Base-by-base conservation (phyloP, 345 rosid species). In the Heritiera littoralis region DNA sequence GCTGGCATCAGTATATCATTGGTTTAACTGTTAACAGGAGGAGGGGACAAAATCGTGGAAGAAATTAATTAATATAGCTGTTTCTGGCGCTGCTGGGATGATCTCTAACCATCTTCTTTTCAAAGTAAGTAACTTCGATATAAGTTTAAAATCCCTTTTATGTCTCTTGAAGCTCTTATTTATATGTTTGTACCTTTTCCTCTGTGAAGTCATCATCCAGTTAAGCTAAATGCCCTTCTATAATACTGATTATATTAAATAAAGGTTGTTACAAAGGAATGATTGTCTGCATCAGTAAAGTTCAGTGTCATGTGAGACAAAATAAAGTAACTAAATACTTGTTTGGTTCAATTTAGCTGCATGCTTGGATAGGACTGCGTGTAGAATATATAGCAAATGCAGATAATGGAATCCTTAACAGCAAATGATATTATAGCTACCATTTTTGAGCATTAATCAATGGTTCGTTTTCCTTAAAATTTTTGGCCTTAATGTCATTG, bases 51-150 rank as follows among this genome's bases (percentile, higher is more conserved):
- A 83, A 86, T 81, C 94, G 75, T 95, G 98, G 99, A 92, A 93
- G 88, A 95, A 92, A 85, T 51, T 88, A 60, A 86, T 95, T 51
- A 90, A 84, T 77, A 84, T 95, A 40, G 89, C 95, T 20, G 97
- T 95, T 9, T 95, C 99, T 66, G 99, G 98, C 75, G 98, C 97
- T 74, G 98, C 99, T 79, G 99, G 99, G 55, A 95, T 89, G 97
- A 95, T 95, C 30, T 86, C 99, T 20, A 93, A 95, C 80, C 98
- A 95, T 80, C 91, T 95, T 66, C 96, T 95, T 74, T 95, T 93
- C 92, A 96, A 96, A 85, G 99, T 94, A 88, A 88, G 88, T 82
- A 2, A 2, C 48, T 79, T 48, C 1, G 17, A 17, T 54, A 40
- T 14, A 51, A 51, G 41, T 60, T 61, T 7, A 55, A 46, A 43